Percentiles rank a stretch among this genome's conserved stretches.
phyloP scores from a whole-genome alignment of 306 rosid genomes.

The Senna siamea region DNA sequence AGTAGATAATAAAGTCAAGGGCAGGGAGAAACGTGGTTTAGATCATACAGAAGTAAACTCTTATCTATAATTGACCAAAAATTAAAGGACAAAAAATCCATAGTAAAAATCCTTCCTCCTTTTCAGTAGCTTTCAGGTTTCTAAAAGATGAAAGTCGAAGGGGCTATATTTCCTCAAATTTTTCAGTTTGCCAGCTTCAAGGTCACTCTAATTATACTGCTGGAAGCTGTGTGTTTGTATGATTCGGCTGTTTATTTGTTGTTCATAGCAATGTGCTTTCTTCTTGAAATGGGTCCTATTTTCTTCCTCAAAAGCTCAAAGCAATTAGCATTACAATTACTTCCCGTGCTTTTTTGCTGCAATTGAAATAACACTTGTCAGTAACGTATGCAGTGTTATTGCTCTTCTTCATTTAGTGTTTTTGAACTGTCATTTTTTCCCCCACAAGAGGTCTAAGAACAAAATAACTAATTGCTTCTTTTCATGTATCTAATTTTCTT shows the following conservation, averaged over 20 bases:
- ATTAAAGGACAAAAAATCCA: background rate
- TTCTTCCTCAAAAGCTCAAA: constrained; percentile 26
- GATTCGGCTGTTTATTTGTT: constrained; percentile 25
- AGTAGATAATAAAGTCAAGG: constrained; percentile 8
- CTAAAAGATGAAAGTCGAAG: constrained; percentile 23
- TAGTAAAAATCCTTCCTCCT: constrained; percentile 31
- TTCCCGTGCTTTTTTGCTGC: constrained; percentile 63
- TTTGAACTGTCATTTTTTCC: background rate
- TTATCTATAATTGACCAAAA: constrained; percentile 32
- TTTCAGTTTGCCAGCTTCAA: constrained; percentile 31
- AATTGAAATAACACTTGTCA: constrained; percentile 38
- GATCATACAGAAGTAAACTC: constrained; percentile 32
- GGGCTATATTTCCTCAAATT: constrained; percentile 24
- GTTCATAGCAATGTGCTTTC: constrained; percentile 32
- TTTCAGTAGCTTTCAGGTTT: constrained; percentile 25
- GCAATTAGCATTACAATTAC: constrained; percentile 27
- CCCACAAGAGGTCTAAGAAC: background rate
- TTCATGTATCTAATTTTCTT: background rate
- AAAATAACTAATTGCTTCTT: constrained; percentile 18
- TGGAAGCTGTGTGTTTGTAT: background rate
- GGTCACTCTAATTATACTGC: constrained; percentile 35
- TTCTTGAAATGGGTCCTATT: constrained; percentile 7
- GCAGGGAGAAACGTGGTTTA: background rate
- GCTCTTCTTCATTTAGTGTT: constrained; percentile 4
- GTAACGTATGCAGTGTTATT: constrained; percentile 20